Evolutionary conservation across 495 filamentous ascomycete species (phyloP).

Genomic region (Penicillium silybi): DNA sequence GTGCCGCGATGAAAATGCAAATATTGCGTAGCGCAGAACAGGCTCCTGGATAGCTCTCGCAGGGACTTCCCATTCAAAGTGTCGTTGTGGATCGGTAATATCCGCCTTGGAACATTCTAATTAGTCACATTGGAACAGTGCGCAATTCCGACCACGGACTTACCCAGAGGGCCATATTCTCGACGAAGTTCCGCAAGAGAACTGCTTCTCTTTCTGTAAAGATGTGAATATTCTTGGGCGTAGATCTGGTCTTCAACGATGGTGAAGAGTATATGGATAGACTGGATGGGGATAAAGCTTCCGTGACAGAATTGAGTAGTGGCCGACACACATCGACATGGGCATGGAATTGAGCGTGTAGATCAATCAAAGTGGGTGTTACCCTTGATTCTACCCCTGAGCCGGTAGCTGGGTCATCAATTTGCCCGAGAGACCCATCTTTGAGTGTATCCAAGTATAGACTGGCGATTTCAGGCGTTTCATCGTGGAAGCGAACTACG

Average conservation of each 20-base stretch:
- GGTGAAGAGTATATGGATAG: conserved; percentile 2
- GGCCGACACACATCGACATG: not conserved
- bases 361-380: not conserved
- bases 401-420: too few relatives aligned
- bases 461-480: conserved; percentile 17
- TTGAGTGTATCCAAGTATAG: conserved; percentile 4
- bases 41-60: conserved; percentile 22
- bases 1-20: conserved; percentile 31
- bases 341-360: not conserved
- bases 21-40: conserved; percentile 24
- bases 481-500: conserved; percentile 24
- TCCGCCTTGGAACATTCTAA: conserved; percentile 17
- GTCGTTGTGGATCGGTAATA: conserved; percentile 28
- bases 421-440: not conserved
- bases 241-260: not conserved
- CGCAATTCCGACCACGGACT: too few relatives aligned
- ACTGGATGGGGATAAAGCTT: conserved; percentile 2
- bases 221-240: not conserved
- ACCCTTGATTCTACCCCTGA: not conserved
- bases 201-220: conserved; percentile 23
- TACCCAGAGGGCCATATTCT: conserved; percentile 34
- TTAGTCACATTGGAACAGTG: too few relatives aligned
- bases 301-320: not conserved
- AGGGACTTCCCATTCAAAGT: conserved; percentile 27
- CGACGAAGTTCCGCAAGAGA: conserved; percentile 27